Base-by-base conservation (phyloP, 2,329 filamentous ascomycete species). In the Ophiocordyceps camponoti-rufipedis region DNA sequence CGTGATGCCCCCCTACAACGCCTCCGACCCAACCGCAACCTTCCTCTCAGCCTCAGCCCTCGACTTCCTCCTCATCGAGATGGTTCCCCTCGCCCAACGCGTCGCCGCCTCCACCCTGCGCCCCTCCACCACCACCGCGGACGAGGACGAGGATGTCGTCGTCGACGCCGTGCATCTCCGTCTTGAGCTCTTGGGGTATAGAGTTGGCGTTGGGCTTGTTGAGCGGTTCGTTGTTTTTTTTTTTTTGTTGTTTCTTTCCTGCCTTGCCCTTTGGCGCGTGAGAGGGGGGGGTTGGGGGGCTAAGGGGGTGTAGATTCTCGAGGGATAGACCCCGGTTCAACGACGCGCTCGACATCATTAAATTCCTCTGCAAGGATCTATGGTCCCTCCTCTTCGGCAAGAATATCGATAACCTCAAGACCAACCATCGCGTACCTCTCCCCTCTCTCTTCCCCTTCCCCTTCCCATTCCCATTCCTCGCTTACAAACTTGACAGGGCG, bases 341-440 rank as follows among this genome's bases (percentile, higher is more conserved):
- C 49, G 87, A 94, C 55, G 88, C 88, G 4, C 76, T 98, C 40
- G 91, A 96, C 58, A 83, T 88, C 44, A 98, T 98, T 61, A 98
- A 98, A 62, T 96, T 98, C 58, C 71, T 98, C 44, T 98, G 91
- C 75, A 98, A 98, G 68, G 91, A 98, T 62, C 72, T 98, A 41
- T 98, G 91, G 91, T 87, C 79, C 32, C 71, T 96, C 18, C 76
- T 95, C 14, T 98, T 95, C 63, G 75, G 85, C 59, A 98, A 98
- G 65, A 93, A 96, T 62, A 85, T 98, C 57, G 91, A 98, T 64
- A 98, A 98, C 60, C 72, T 98, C 42, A 98, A 98, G 66, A 98
- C 91, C 9, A 98, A 98, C 59, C 91, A 98, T 61, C 72, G 91
- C 55, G 82, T 86, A 67, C 16, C 70, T 54, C 23, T n/a, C 23